phyloP scores from a whole-genome alignment of 2,329 filamentous ascomycete species.

The Sporothrix inflata region DNA sequence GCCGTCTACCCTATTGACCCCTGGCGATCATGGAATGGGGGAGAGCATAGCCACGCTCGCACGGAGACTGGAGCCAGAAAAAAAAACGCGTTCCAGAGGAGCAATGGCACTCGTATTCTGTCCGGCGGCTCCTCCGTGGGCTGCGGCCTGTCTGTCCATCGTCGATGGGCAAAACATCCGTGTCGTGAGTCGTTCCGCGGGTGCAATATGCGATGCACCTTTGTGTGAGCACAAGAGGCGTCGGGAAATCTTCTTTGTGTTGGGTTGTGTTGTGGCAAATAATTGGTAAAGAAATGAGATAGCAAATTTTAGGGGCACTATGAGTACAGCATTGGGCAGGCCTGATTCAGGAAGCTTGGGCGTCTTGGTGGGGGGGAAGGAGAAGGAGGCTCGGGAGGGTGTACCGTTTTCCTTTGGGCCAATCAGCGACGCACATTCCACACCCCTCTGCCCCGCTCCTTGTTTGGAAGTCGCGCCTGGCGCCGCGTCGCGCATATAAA shows the following conservation, averaged over 20 bases:
- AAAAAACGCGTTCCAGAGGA: slow-evolving; percentile 11
- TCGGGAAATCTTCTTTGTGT: neutral
- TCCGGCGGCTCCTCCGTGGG: neutral
- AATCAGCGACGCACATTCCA: slow-evolving; percentile 23
- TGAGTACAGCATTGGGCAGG: neutral
- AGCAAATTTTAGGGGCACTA: neutral
- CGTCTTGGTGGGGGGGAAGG: neutral
- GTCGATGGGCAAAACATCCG: neutral
- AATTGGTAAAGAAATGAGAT: neutral
- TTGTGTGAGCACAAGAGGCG: neutral
- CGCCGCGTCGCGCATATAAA: slow-evolving; percentile 53
- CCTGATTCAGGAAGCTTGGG: slow-evolving; percentile 12
- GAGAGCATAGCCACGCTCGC: neutral
- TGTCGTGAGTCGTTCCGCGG: neutral
- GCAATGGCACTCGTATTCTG: neutral
- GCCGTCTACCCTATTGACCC: neutral
- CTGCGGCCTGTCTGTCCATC: neutral
- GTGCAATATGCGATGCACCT: neutral
- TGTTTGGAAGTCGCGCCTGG: slow-evolving; percentile 33
- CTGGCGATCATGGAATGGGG: slow-evolving; percentile 7
- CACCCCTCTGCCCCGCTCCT: slow-evolving; percentile 32
- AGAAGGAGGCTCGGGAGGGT: neutral
- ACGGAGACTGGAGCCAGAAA: neutral
- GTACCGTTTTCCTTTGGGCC: neutral
- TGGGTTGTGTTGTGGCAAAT: neutral